Conservation (phyloP, 2,329 filamentous ascomycete species). For the Geosmithia flava region DNA sequence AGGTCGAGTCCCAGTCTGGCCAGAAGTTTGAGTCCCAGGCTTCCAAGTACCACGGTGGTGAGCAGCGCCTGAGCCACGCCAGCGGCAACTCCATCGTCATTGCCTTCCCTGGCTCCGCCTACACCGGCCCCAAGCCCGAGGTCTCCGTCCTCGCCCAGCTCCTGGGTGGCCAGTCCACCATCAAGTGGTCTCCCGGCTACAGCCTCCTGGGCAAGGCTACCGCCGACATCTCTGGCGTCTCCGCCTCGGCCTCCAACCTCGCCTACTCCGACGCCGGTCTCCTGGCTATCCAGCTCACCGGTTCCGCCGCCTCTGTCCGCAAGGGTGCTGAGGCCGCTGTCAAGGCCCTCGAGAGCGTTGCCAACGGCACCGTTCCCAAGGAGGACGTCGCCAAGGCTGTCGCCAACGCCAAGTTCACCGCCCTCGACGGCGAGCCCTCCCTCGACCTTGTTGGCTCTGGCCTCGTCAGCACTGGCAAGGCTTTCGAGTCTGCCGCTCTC, state of each 20-base stretch:
- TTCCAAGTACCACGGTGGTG: conserved; percentile 86
- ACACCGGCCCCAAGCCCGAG: conserved; percentile 76
- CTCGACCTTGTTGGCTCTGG: conserved; percentile 76
- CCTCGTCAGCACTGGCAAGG: conserved; percentile 68
- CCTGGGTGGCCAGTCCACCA: conserved; percentile 77
- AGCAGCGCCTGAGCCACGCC: conserved; percentile 74
- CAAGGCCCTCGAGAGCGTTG: conserved; percentile 70
- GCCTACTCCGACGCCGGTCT: conserved; percentile 93
- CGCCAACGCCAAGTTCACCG: conserved; percentile 85
- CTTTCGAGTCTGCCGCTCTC: conserved; percentile 72
- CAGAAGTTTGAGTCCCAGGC: conserved; percentile 45
- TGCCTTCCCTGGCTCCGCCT: conserved; percentile 83
- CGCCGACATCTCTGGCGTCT: conserved; percentile 51
- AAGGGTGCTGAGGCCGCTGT: conserved; percentile 65
- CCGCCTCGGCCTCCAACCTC: conserved; percentile 62
- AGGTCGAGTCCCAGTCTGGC: conserved; percentile 38
- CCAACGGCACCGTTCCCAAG: conserved; percentile 60
- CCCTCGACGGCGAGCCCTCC: conserved; percentile 65
- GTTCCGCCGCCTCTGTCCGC: conserved; percentile 59
- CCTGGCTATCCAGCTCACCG: conserved; percentile 69
- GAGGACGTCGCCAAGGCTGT: conserved; percentile 89
- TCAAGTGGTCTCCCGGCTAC: conserved; percentile 96
- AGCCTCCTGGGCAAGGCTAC: conserved; percentile 75
- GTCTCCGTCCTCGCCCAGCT: conserved; percentile 76
- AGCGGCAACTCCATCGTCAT: conserved; percentile 76